phyloP scores from a whole-genome alignment of 768 basidiomycete genomes.

The Rhodotorula babjevae region DNA sequence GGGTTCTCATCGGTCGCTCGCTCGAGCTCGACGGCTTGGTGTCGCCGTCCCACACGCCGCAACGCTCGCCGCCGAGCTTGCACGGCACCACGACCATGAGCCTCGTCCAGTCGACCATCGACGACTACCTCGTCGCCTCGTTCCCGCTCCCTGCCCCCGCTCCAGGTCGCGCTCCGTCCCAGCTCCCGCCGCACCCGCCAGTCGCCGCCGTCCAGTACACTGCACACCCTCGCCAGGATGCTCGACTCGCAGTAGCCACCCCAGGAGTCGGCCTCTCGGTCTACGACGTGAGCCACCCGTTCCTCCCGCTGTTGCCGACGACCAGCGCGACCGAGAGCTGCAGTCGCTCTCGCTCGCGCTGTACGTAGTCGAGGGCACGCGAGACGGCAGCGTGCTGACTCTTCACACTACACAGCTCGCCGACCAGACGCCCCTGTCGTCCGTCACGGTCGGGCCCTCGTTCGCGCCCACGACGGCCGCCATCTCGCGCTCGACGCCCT shows the following conservation, averaged over 20 bases:
- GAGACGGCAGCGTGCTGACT: too few relatives aligned
- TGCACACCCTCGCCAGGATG: slow-evolving; percentile 3
- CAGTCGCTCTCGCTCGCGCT: not conserved
- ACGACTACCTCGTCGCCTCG: slow-evolving; percentile 31
- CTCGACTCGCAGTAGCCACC: slow-evolving; percentile 10
- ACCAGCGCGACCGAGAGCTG: too few relatives aligned
- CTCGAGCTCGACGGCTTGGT: not conserved
- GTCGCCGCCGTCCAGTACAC: slow-evolving; percentile 23
- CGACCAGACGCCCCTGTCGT: slow-evolving; percentile 37
- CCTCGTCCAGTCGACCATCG: slow-evolving; percentile 12
- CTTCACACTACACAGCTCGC: slow-evolving; percentile 10
- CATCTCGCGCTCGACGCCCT: slow-evolving; percentile 31
- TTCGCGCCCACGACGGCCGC: slow-evolving; percentile 31
- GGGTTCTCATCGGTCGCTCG: too few relatives aligned
- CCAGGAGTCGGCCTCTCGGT: slow-evolving; percentile 27
- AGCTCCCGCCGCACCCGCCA: not conserved
- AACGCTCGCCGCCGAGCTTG: not conserved
- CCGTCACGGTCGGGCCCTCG: slow-evolving; percentile 36
- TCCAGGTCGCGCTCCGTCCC: not conserved
- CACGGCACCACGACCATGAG: not conserved
- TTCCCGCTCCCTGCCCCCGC: slow-evolving; percentile 12
- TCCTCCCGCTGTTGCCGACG: too few relatives aligned
- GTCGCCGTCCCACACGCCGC: not conserved
- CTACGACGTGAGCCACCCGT: slow-evolving; percentile 24
- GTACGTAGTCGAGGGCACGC: too few relatives aligned